Conservation (phyloP, 441 rosid genomes). For the Theobroma grandiflorum region DNA sequence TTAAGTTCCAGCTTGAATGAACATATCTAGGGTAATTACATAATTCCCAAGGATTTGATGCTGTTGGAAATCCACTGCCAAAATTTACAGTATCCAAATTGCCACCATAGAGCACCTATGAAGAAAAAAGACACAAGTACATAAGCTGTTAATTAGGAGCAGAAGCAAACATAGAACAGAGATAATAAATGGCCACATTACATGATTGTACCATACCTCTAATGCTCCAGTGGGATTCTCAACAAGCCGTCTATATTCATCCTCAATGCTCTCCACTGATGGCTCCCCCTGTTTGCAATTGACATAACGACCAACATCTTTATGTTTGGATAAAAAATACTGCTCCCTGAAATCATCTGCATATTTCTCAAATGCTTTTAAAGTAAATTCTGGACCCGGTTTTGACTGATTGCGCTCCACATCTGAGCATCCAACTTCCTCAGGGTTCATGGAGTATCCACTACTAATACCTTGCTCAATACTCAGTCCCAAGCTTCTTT, state of each 20-base stretch:
- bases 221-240: constrained; percentile 59
- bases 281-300: constrained; percentile 37
- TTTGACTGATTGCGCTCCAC: constrained; percentile 36
- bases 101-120: constrained; percentile 64
- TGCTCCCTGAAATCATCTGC: constrained; percentile 56
- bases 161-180: constrained; percentile 11
- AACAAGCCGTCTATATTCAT: constrained; percentile 63
- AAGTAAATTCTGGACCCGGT: constrained; percentile 50
- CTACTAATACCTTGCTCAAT: constrained; percentile 34
- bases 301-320: constrained; percentile 28
- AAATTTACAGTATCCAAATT: constrained; percentile 53
- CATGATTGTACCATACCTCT: constrained; percentile 53
- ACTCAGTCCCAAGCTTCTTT: constrained; percentile 25
- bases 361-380: constrained; percentile 55
- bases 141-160: constrained; percentile 9
- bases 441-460: constrained; percentile 29
- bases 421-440: constrained; percentile 37
- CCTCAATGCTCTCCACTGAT: constrained; percentile 58
- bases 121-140: constrained; percentile 30
- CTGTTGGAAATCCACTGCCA: constrained; percentile 75
- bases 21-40: constrained; percentile 41
- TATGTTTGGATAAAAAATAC: constrained; percentile 44
- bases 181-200: constrained; percentile 17
- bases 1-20: constrained; percentile 79
- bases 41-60: constrained; percentile 27